Base-by-base conservation (phyloP, 768 basidiomycete species). In the Mycena metata region DNA sequence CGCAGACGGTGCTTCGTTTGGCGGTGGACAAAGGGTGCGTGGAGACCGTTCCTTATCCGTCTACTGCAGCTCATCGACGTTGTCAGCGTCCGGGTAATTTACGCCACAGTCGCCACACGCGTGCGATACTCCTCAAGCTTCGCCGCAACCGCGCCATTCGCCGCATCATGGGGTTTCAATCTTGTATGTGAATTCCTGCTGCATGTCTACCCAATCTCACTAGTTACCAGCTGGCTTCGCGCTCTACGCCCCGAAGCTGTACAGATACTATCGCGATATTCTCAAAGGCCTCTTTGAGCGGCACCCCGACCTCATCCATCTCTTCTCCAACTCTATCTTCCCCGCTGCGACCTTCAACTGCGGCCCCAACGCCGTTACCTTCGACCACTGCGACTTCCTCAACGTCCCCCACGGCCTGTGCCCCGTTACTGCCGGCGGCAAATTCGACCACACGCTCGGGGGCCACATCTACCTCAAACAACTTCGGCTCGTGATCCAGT, bases 401-500 rank as follows among this genome's bases (percentile, higher is more conserved):
- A 43, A 49, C 16, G 42, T 68, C 11, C 30, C 30, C 10, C 30
- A 69, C 33, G 51, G 56, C 50, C 67, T 68, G 33, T 73, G 72
- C 54, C 42, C 45, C 11, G 60, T 67, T 12, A 46, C 43, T 2
- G 23, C 26, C 11, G 52, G 50, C 15, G 66, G 60, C n/a, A n/a
- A 39, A 5, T 61, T 21, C 17, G 42, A 45, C 19, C 9, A 49
- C 66, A 69, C 19, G 51, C 60, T 2, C 46, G 66, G n/a, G 49
- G 70, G 24, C 30, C 46, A 24, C 41, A 46, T 35, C n/a, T 60
- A 41, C 66, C 41, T 72, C n/a, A 47, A 65, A 30, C 67, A 65
- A 24, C 69, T 65, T 21, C 57, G 66, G 7, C 26, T 67, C n/a
- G 47, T 56, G 11, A 69, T 55, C 41, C 72, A 76, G 19, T 76